These are phyloP conservation scores for Blepharisma stoltei DNA, from an alignment of 73 alveolate genomes.

Conservation along the genomic window DNA sequence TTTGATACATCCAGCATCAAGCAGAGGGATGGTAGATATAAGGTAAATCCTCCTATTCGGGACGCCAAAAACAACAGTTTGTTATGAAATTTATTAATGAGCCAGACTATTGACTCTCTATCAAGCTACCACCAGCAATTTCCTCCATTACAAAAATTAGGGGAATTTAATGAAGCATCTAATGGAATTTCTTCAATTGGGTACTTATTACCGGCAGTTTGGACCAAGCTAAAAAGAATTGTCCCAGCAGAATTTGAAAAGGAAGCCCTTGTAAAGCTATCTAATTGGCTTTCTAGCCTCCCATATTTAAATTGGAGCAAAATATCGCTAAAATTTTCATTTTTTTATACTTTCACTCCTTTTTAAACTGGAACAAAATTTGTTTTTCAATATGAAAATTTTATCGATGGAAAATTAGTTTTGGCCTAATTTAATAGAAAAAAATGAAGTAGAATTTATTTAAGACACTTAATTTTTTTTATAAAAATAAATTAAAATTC, in stretches of 20 bases:
- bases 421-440: too few relatives aligned
- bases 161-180: slow-evolving; percentile 22
- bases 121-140: slow-evolving; percentile 16
- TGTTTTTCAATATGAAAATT: too few relatives aligned
- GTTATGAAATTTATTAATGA: not conserved
- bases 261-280: not conserved
- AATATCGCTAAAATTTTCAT: too few relatives aligned
- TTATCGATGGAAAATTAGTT: too few relatives aligned
- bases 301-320: too few relatives aligned
- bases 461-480: too few relatives aligned
- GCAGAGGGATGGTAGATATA: not conserved
- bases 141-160: not conserved
- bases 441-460: too few relatives aligned
- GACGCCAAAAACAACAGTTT: not conserved
- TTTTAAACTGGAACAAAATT: too few relatives aligned
- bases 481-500: too few relatives aligned
- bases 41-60: slow-evolving; percentile 34
- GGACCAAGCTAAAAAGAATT: slow-evolving; percentile 1
- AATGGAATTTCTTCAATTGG: slow-evolving; percentile 24
- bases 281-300: not conserved
- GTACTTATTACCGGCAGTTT: not conserved
- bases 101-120: slow-evolving; percentile 2
- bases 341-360: too few relatives aligned
- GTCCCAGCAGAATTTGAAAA: not conserved
- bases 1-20: not conserved